Conservation (phyloP, 2,329 filamentous ascomycete genomes). For the Neonectria ditissima region DNA sequence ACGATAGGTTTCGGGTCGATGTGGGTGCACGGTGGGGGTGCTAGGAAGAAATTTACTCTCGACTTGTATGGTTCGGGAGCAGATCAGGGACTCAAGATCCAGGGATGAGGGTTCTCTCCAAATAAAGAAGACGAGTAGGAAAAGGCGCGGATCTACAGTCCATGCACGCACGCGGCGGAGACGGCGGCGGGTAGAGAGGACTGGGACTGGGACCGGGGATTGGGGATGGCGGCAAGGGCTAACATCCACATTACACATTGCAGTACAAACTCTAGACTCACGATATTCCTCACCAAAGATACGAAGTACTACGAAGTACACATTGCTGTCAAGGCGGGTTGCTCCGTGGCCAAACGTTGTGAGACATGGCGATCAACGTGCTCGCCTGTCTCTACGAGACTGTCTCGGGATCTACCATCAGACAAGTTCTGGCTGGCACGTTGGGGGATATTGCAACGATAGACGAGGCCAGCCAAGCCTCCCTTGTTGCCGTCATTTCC, state of each 20-base stretch:
- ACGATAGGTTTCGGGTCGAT: too few species aligned
- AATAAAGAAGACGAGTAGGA: neutral
- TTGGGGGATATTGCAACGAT: slow-evolving; percentile 1
- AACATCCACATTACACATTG: neutral
- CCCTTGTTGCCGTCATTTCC: slow-evolving; percentile 1
- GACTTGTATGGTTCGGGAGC: slow-evolving; percentile 8
- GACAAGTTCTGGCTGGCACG: slow-evolving; percentile 1
- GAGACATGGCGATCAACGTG: slow-evolving; percentile 1
- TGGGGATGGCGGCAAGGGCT: slow-evolving; percentile 3
- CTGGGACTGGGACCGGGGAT: neutral
- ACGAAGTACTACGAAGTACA: neutral
- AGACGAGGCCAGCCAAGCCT: neutral
- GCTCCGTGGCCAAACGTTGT: neutral
- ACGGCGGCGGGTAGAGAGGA: slow-evolving; percentile 15
- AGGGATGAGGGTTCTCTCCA: slow-evolving; percentile 8
- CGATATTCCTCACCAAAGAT: too few species aligned
- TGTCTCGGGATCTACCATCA: slow-evolving; percentile 1
- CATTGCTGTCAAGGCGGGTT: neutral
- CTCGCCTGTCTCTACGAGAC: neutral
- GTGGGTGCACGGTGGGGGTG: neutral
- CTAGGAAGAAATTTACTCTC: slow-evolving; percentile 5
- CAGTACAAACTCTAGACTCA: too few species aligned
- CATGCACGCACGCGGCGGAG: slow-evolving; percentile 21
- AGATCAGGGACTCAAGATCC: slow-evolving; percentile 19
- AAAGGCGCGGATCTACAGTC: slow-evolving; percentile 24